These are phyloP conservation scores for Neofusicoccum umdonicola DNA, from an alignment of 2,329 filamentous ascomycete species.

Conservation along the genomic window DNA sequence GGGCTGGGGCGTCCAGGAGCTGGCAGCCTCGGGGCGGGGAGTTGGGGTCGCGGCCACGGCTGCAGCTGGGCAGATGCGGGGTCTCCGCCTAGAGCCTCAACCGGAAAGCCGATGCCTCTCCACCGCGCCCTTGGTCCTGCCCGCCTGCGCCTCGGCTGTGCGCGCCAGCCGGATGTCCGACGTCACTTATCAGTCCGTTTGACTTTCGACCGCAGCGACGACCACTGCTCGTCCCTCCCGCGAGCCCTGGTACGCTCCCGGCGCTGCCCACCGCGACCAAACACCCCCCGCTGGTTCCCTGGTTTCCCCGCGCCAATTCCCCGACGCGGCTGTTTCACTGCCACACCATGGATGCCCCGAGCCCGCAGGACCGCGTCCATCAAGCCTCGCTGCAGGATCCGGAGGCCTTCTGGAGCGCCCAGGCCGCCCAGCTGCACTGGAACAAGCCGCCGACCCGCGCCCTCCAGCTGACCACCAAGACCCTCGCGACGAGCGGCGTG, in stretches of 20 bases:
- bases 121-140: not conserved
- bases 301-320: not conserved
- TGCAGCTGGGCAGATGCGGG: not conserved
- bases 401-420: conserved; percentile 70
- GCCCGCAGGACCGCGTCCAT: conserved; percentile 52
- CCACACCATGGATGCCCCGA: conserved; percentile 23
- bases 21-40: too few relatives aligned
- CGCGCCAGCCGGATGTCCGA: not conserved
- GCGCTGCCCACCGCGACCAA: not conserved
- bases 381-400: conserved; percentile 64
- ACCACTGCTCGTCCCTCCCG: not conserved
- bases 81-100: conserved; percentile 5
- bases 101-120: not conserved
- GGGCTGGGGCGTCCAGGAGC: too few relatives aligned
- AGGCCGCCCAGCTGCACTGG: conserved; percentile 77
- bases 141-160: not conserved
- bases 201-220: not conserved
- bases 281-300: not conserved
- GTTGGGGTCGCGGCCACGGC: not conserved
- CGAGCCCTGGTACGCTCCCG: not conserved
- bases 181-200: conserved; percentile 10
- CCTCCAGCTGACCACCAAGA: conserved; percentile 61
- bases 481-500: conserved; percentile 56
- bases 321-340: not conserved
- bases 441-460: conserved; percentile 68